Evolutionary conservation across 495 filamentous ascomycete species (phyloP).

Genomic region (Penicillium malachiteum): DNA sequence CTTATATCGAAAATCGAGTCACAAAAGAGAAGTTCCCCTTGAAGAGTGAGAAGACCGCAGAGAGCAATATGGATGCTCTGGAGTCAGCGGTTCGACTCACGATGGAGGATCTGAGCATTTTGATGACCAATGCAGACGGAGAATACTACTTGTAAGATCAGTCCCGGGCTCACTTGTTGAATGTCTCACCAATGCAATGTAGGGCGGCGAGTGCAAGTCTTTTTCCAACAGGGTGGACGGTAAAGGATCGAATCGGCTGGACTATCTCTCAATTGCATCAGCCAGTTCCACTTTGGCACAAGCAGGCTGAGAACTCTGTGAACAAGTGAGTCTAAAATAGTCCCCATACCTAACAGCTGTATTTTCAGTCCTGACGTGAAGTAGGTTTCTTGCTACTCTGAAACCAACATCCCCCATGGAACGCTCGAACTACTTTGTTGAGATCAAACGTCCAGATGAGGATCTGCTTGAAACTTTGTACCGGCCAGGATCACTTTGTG

Average conservation of each 20-base stretch:
- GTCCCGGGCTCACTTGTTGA: too few species aligned
- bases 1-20: slow-evolving; percentile 45
- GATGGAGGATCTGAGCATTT: slow-evolving; percentile 58
- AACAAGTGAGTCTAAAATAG: slow-evolving; percentile 49
- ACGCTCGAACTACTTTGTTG: slow-evolving; percentile 54
- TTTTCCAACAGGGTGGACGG: slow-evolving; percentile 58
- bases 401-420: slow-evolving; percentile 50
- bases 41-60: slow-evolving; percentile 16
- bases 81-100: slow-evolving; percentile 56
- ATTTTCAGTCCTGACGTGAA: background rate
- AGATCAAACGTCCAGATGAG: slow-evolving; percentile 45
- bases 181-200: background rate
- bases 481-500: slow-evolving; percentile 33
- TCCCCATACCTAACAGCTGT: background rate
- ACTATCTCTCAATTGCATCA: slow-evolving; percentile 52
- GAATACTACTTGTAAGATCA: slow-evolving; percentile 50
- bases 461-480: slow-evolving; percentile 43
- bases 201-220: slow-evolving; percentile 57
- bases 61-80: slow-evolving; percentile 42
- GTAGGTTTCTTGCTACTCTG: slow-evolving; percentile 50
- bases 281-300: slow-evolving; percentile 54
- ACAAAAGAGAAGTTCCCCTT: slow-evolving; percentile 49
- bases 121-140: slow-evolving; percentile 48
- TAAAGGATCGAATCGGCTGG: slow-evolving; percentile 54
- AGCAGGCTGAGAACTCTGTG: slow-evolving; percentile 50